phyloP scores from a whole-genome alignment of 805 yeast species.

The Lachancea meyersii region DNA sequence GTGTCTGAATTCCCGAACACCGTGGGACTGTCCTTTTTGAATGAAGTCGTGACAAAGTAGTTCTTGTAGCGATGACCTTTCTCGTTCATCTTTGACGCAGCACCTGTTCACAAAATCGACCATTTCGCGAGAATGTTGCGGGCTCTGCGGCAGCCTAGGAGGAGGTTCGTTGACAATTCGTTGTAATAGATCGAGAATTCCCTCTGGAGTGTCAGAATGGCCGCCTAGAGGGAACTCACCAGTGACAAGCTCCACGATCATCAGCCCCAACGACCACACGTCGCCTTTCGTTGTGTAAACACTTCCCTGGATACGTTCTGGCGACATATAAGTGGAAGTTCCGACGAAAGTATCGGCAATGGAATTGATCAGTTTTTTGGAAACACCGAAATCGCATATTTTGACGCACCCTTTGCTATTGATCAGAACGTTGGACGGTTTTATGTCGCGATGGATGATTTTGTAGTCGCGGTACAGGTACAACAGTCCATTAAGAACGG shows the following conservation, averaged over 20 bases:
- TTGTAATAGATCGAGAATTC: constrained; percentile 84
- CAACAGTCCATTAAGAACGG: constrained; percentile 73
- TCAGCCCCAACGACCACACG: constrained; percentile 93
- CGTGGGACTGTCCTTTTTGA: constrained; percentile 29
- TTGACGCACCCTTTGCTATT: constrained; percentile 83
- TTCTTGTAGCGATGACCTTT: constrained; percentile 69
- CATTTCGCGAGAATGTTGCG: constrained; percentile 39
- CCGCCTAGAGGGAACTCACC: constrained; percentile 73
- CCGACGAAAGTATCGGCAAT: constrained; percentile 98
- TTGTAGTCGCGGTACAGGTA: constrained; percentile 79
- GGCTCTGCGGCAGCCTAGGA: constrained; percentile 49
- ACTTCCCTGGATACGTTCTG: constrained; percentile 94
- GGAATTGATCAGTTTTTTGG: constrained; percentile 85
- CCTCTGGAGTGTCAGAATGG: constrained; percentile 63
- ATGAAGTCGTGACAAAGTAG: constrained; percentile 41
- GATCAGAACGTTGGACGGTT: constrained; percentile 88
- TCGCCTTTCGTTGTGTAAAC: constrained; percentile 92
- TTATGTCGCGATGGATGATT: constrained; percentile 92
- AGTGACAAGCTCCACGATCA: constrained; percentile 80
- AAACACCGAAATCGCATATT: constrained; percentile 94
- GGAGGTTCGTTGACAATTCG: constrained; percentile 91
- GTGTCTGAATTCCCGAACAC: constrained; percentile 35
- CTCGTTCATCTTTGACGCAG: constrained; percentile 58
- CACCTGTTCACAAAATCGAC: constrained; percentile 70
- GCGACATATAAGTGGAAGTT: constrained; percentile 95